Evolutionary conservation across 306 rosid species (phyloP).

Genomic region (Lathyrus aphaca): DNA sequence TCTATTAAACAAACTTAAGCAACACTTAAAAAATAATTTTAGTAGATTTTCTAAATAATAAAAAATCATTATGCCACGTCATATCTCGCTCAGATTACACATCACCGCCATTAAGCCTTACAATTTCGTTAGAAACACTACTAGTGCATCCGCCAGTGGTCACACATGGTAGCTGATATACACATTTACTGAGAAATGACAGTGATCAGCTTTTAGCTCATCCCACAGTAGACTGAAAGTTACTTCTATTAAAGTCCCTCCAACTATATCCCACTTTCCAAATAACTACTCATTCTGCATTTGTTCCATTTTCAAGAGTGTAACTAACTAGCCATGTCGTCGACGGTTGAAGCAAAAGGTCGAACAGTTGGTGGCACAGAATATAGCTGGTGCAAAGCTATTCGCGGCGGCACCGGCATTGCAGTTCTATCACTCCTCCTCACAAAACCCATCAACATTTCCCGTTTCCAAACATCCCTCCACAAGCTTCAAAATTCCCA

Average conservation of each 20-base stretch:
- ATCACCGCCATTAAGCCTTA: no score
- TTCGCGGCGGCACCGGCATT: conserved; percentile 60
- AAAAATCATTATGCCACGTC: no score
- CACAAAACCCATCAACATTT: conserved; percentile 35
- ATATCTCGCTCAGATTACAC: no score
- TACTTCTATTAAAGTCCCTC: background rate
- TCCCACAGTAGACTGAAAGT: background rate
- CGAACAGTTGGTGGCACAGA: conserved; percentile 53
- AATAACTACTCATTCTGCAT: background rate
- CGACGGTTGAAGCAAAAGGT: conserved; percentile 7
- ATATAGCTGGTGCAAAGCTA: conserved; percentile 53
- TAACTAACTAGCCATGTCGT: background rate
- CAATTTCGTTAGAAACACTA: no score
- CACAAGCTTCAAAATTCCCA: conserved; percentile 49
- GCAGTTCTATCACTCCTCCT: conserved; percentile 47
- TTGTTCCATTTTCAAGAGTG: background rate
- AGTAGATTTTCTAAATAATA: no score
- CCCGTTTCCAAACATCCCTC: conserved; percentile 48
- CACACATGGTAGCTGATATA: background rate
- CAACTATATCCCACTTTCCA: background rate
- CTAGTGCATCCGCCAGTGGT: no score
- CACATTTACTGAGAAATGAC: background rate
- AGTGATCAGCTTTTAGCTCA: background rate
- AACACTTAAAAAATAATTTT: no score
- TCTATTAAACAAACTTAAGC: no score